Evolutionary conservation across 2,329 filamentous ascomycete species (phyloP), one percentile per base, ranked within the genome.

Genomic region (Whalleya microplaca): DNA sequence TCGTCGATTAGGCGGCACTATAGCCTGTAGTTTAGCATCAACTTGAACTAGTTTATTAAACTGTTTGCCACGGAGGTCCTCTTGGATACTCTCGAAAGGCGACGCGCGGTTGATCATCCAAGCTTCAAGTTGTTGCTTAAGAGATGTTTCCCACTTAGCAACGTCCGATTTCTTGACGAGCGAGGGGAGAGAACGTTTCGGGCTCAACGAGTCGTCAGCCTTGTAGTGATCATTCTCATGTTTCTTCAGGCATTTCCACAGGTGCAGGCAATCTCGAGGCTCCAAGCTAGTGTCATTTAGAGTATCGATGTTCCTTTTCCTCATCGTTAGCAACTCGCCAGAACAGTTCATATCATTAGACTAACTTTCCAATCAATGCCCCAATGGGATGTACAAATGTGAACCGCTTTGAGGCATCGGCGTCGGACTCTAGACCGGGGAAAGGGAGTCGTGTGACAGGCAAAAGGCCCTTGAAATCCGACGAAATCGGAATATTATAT

Each of bases 271-370:
- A 68, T 93, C 90, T 29, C 87, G 80, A 7, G 89, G 83, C 67
- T 93, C 90, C 1, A 94, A 75, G 21, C 76, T 81, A 9, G 92
- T 75, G 71, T 92, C 89, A 27, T 85, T 80, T 0, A 90, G 84
- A 18, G 88, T 82, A 0, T 82, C 84, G n/a, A 83, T 78, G 40
- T 80, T 82, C 37, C 75, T 76, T 21, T 47, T 20, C 29, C 7
- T 1, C 29, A 1, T 7, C 37, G 45, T 56, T 23, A 56, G 49
- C 21, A 27, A 40, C 21, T 8, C 2, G 2, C n/a, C 8, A 23
- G 10, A 20, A 2, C 14, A 41, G 20, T 40, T 16, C 23, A 41
- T 9, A 9, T 14, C 8, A 19, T 21, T n/a, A 3, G 16, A 48
- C 71, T 61, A 58, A 76, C 73, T 81, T 79, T 59, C 89, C 84